Percentiles rank a stretch among this genome's conserved stretches.
Evolutionary conservation across 2,329 filamentous ascomycete species (phyloP).

Genomic region (Cladosporium phlei): DNA sequence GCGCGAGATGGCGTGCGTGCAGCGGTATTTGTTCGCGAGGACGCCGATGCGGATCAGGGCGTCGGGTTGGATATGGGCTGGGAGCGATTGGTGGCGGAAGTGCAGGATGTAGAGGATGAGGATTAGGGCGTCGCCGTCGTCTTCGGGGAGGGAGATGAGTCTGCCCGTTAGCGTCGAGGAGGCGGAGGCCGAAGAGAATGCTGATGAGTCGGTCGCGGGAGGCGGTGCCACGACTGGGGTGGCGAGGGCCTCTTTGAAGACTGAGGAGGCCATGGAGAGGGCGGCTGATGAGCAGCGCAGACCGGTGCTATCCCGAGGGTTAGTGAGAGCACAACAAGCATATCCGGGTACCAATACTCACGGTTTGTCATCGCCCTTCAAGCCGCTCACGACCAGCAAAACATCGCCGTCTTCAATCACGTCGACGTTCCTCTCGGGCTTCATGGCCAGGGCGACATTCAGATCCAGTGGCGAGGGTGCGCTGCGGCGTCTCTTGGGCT

Average conservation of each 20-base stretch:
- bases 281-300: slow-evolving; percentile 22
- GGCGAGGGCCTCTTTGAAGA: slow-evolving; percentile 20
- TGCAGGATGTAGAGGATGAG: slow-evolving; percentile 27
- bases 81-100: slow-evolving; percentile 25
- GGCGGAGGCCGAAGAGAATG: not conserved
- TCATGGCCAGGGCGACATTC: not conserved
- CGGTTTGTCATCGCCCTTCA: slow-evolving; percentile 14
- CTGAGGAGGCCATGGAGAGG: slow-evolving; percentile 21
- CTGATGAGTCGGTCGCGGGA: slow-evolving; percentile 6
- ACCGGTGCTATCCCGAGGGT: slow-evolving; percentile 12
- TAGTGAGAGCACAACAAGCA: not conserved
- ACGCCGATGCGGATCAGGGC: slow-evolving; percentile 21
- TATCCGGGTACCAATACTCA: not conserved
- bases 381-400: slow-evolving; percentile 11
- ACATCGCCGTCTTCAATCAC: slow-evolving; percentile 16
- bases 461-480: not conserved
- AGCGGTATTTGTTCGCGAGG: slow-evolving; percentile 23
- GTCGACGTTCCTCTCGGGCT: slow-evolving; percentile 10
- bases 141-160: slow-evolving; percentile 20
- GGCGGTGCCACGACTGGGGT: not conserved
- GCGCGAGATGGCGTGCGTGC: slow-evolving; percentile 21
- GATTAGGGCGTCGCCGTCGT: slow-evolving; percentile 24
- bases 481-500: slow-evolving; percentile 10
- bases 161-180: not conserved
- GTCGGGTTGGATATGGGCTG: slow-evolving; percentile 20